These are phyloP conservation scores for Auricularia sp. DNA, from an alignment of 768 basidiomycete genomes.

Conservation along the genomic window DNA sequence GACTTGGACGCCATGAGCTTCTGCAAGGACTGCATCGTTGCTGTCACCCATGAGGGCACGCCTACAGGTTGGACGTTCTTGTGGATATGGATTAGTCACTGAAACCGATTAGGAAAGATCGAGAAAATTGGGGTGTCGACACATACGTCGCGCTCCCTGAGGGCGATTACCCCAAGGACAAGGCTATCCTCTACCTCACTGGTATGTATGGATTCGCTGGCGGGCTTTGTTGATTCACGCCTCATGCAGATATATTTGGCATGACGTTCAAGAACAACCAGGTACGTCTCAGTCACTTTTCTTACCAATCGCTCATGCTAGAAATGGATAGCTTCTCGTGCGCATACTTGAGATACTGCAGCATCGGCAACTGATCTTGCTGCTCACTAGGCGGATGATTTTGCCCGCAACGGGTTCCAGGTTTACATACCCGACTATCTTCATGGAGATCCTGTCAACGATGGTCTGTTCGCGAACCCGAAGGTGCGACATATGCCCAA, in stretches of 20 bases:
- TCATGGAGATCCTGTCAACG: conserved; percentile 5
- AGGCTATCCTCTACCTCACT: conserved; percentile 8
- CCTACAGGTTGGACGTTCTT: not conserved
- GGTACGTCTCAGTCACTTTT: not conserved
- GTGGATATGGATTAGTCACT: not conserved
- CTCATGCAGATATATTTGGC: conserved; percentile 6
- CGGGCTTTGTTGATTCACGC: no score
- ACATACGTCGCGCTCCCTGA: conserved; percentile 7
- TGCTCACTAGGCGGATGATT: conserved; percentile 7
- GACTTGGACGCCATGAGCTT: not conserved
- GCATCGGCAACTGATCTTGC: no score
- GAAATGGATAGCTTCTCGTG: not conserved
- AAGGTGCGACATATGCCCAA: not conserved
- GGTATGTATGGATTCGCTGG: not conserved
- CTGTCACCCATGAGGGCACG: not conserved
- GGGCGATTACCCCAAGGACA: conserved; percentile 9
- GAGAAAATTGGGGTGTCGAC: conserved; percentile 9
- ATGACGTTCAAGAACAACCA: conserved; percentile 3
- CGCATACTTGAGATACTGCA: no score
- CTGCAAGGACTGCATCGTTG: not conserved
- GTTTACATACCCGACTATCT: conserved; percentile 7
- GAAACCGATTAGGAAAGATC: conserved; percentile 4
- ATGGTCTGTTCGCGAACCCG: not conserved
- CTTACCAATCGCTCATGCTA: not conserved
- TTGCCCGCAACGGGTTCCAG: conserved; percentile 10